Base-by-base conservation (phyloP, 1,284 basidiomycete species). In the Cutaneotrichosporon dermatis region DNA sequence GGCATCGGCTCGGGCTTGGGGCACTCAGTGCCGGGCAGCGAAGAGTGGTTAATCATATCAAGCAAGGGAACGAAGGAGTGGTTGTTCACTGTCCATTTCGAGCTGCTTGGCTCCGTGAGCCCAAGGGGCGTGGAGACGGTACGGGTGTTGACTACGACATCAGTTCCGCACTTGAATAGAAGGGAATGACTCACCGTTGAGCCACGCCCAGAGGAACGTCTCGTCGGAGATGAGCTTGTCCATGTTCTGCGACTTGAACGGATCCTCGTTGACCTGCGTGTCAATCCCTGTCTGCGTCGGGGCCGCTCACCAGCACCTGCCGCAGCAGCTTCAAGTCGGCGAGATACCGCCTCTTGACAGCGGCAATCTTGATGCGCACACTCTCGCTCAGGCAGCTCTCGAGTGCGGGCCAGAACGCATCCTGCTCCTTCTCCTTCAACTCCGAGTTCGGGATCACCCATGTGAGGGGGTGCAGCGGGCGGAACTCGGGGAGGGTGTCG, bases 131-230 rank as follows among this genome's bases (percentile, higher is more conserved):
- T 83, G 71, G 88, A 90, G 25, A 93, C 83, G 69, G 88, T 90
- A 58, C 91, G 84, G 6, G 91, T 93, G 73, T 94, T n/a, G n/a
- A n/a, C n/a, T n/a, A n/a, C n/a, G n/a, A n/a, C n/a, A n/a, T n/a
- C n/a, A n/a, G n/a, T n/a, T n/a, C n/a, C n/a, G n/a, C n/a, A n/a
- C n/a, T n/a, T n/a, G n/a, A n/a, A n/a, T n/a, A n/a, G n/a, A n/a
- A n/a, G n/a, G n/a, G n/a, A n/a, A n/a, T n/a, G n/a, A n/a, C n/a
- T n/a, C n/a, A 25, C 25, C 25, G 71, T 86, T 92, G 16, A 94
- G 81, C 92, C 92, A 94, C 8, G 84, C 89, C 90, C 91, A 93
- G 7, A 89, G 74, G 64, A 85, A 88, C 61, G 85, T 82, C 54
- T 71, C 60, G 66, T 65, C 59, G 52, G 53, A 69, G 11, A 77